These are phyloP conservation scores for Solanum piurae DNA, from an alignment of 257 asterid genomes.

Conservation along the genomic window DNA sequence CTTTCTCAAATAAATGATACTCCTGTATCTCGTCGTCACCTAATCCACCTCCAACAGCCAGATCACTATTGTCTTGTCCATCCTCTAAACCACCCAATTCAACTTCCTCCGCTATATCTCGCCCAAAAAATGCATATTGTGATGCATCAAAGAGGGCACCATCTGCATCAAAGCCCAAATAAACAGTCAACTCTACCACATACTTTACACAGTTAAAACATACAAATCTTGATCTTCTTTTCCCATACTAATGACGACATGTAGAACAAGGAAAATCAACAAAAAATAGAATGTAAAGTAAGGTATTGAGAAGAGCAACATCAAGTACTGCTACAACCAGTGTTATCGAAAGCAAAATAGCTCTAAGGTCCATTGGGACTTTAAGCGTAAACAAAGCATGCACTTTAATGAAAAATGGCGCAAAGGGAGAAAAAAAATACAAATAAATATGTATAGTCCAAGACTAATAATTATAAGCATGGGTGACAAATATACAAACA, in stretches of 20 bases:
- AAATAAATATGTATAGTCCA: not conserved
- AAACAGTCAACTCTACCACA: not conserved
- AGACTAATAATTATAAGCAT: not conserved
- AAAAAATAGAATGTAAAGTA: not conserved
- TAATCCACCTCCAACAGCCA: slow-evolving; percentile 36
- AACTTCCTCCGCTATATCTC: slow-evolving; percentile 42
- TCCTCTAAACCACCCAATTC: slow-evolving; percentile 77
- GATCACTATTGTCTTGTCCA: slow-evolving; percentile 30
- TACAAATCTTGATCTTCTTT: not conserved
- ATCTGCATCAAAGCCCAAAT: slow-evolving; percentile 30
- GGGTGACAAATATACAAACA: not conserved
- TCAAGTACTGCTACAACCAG: not conserved
- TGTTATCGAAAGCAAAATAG: not conserved
- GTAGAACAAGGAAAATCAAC: not conserved
- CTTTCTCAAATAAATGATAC: slow-evolving; percentile 75
- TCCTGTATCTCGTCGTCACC: slow-evolving; percentile 50
- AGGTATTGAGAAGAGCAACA: not conserved
- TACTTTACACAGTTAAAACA: not conserved
- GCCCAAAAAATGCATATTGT: slow-evolving; percentile 78
- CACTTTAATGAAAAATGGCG: not conserved
- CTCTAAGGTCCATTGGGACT: not conserved
- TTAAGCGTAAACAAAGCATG: not conserved
- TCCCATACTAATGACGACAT: not conserved
- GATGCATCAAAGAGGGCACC: slow-evolving; percentile 66
- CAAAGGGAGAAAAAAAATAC: not conserved